phyloP scores from a whole-genome alignment of 1,284 basidiomycete genomes.

The Porodaedalea pini region DNA sequence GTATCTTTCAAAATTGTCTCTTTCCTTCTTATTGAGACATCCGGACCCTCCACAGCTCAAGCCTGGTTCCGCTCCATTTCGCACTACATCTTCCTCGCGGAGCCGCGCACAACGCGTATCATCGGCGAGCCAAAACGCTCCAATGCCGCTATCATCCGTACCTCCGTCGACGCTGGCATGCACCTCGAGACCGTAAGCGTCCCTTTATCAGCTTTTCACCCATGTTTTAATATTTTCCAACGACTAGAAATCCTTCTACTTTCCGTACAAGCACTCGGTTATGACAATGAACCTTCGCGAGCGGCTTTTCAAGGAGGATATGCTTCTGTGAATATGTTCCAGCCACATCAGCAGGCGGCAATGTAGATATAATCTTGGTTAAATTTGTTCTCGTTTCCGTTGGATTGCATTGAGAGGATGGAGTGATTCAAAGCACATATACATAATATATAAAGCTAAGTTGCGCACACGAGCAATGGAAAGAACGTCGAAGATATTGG shows the following conservation, averaged over 20 bases:
- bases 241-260: slow-evolving; percentile 14
- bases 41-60: slow-evolving; percentile 32
- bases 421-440: no score
- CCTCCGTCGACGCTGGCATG: slow-evolving; percentile 31
- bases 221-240: not conserved
- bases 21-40: not conserved
- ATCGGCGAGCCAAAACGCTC: slow-evolving; percentile 44
- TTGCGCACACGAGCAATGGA: no score
- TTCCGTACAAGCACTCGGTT: slow-evolving; percentile 17
- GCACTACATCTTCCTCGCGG: slow-evolving; percentile 48
- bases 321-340: slow-evolving; percentile 3
- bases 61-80: slow-evolving; percentile 44
- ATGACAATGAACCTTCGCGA: slow-evolving; percentile 21
- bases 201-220: not conserved
- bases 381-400: no score
- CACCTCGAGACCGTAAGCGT: slow-evolving; percentile 33
- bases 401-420: no score
- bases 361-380: no score
- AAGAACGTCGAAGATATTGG: no score
- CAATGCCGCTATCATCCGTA: slow-evolving; percentile 35
- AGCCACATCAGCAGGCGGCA: no score
- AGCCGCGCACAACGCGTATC: slow-evolving; percentile 44
- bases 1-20: slow-evolving; percentile 21
- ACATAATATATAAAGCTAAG: no score
- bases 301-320: slow-evolving; percentile 18